Evolutionary conservation across 2,329 filamentous ascomycete genomes (phyloP), one percentile per base, ranked within the genome.

Genomic region (Ophiostoma quercus): DNA sequence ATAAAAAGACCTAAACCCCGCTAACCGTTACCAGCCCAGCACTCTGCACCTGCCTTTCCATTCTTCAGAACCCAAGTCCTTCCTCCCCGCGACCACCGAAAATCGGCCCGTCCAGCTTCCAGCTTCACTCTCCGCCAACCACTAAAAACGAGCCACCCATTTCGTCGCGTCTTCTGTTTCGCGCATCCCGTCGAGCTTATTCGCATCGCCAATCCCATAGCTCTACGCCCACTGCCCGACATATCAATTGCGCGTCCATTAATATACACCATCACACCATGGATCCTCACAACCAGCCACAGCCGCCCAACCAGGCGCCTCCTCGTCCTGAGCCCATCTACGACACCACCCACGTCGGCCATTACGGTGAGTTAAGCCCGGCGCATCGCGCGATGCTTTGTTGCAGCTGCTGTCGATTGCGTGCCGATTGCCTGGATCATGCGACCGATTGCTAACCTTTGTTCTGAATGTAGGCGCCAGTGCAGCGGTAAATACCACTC

Each of bases 331-430:
- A 86, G 76, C 87, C 87, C 19, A 84, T 86, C n/a, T 93, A 93
- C 78, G 90, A 93, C 79, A 87, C 87, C 67, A 84, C 82, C 74
- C 88, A 90, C 77, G 90, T 90, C 72, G 91, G 91, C 68, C 91
- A 93, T 79, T 93, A 92, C 82, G 90, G 90, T 92, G 81, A 80
- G 84, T 79, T 6, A 9, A 6, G 25, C 25, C 57, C 9, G 22
- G 22, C 57, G n/a, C 22, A 32, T 62, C 12, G 60, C 60, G 32
- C 60, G 62, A 57, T 25, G 14, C 39, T 19, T 65, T 60, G 25
- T 29, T 11, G n/a, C 29, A 32, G 60, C 14, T 32, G n/a, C 32
- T 41, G 9, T 14, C 9, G 39, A 22, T 65, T 11, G 7, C 11
- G 12, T 29, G 11, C 34, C 5, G 32, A 22, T 39, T n/a, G 19